Base-by-base conservation (phyloP, 1,284 basidiomycete species). In the Peniophora sp. region DNA sequence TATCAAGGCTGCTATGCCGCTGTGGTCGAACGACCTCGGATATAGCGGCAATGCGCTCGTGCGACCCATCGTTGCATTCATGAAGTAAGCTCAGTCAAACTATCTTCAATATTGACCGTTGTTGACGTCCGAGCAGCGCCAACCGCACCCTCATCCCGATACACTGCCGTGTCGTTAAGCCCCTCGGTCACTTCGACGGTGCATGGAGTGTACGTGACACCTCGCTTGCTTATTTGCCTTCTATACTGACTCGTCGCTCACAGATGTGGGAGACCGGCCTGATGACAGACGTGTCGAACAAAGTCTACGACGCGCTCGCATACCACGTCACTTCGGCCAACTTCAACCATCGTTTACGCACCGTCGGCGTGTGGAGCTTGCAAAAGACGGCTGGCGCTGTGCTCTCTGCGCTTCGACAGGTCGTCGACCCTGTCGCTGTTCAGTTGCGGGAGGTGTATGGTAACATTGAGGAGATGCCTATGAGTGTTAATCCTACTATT, bases 1-100 rank as follows among this genome's bases (percentile, higher is more conserved):
- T 68, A 69, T 99, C 66, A 98, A 98, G 69, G 96, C 96, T 27
- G 90, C 85, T 11, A 92, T 99, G 16, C 97, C 96, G 1, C 78
- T 95, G 43, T 97, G 93, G 69, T 85, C 90, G 25, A 77, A 75
- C 45, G 89, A 95, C 59, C 65, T 99, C 52, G 92, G 89, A 50
- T 92, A 97, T 63, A 87, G 89, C 55, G 96, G 96, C 62, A 92
- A 89, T 63, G 97, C 96, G n/a, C 73, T 99, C 27, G 89, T 97
- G 41, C 72, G 97, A 53, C 96, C 97, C 3, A 98, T 99, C 56
- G 97, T 99, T 3, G 95, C 94, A 0, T 99, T 99, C 64, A 97
- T 99, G 82, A 97, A 97, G 90, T 93, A 59, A 56, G 85, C 72
- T 1, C 24, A 16, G n/a, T 27, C 35, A 50, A 14, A 23, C 41